Evolutionary conservation across 73 alveolate species (phyloP), one percentile per base, ranked within the genome.

Genomic region (Uronychia setigera): DNA sequence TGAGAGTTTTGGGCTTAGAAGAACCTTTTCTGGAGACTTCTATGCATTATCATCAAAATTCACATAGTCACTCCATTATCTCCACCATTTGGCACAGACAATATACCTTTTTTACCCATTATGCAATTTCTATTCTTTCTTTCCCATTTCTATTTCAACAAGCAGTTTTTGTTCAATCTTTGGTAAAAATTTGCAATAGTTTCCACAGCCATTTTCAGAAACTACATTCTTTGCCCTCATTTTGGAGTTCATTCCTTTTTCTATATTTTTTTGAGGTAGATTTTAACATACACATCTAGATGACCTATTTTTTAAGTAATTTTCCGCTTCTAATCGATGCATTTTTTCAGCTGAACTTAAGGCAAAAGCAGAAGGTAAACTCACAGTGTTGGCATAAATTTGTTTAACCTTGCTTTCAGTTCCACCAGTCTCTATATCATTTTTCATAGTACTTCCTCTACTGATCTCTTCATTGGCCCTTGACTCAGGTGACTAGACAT

Each of bases 51-150:
- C 80, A 28, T 83, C 84, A 74, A 75, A 83, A 31, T 83, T 83
- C 0, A 74, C 90, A 76, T 74, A 83, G 31, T 83, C 90, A 28
- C 84, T 28, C 90, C 90, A 83, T n/a, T 13, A 29, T 32, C 90
- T 74, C 90, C 90, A 83, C 90, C 90, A 83, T 74, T 83, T 83
- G 57, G 90, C 90, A 74, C 74, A 74, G 1, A 83, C 76, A 1
- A 83, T n/a, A 30, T 83, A 83, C 76, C 34, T 83, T 35, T 83
- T 83, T 60, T 83, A 83, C 1, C 33, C 80, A 1, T 32, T 34
- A 9, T 28, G 25, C 5, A 58, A 9, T 5, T 28, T 9, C 1
- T 0, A 5, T 31, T 29, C 80, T 25, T 46, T 35, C 34, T 35
- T 79, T 57, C 26, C 26, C 25, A 14, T 31, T 1, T 58, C 31